Percentiles rank a stretch among this genome's conserved stretches.
Evolutionary conservation across 257 asterid genomes (phyloP).

Genomic region (Solanum lignicaule): DNA sequence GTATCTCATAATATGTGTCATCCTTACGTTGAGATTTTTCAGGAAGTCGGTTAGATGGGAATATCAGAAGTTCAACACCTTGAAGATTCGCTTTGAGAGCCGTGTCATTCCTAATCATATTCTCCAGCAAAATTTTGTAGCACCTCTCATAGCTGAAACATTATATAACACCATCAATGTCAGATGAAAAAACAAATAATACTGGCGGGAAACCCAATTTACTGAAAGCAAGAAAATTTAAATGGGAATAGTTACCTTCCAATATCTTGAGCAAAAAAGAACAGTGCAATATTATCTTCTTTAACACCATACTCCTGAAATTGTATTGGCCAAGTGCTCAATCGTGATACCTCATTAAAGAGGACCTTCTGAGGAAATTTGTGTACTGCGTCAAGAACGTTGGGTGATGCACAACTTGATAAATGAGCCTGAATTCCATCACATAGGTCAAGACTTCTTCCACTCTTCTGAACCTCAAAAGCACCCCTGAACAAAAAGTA

Average conservation of each 20-base stretch:
- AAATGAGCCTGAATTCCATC: slow-evolving; percentile 90
- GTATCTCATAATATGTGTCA: not conserved
- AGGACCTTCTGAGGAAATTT: slow-evolving; percentile 47
- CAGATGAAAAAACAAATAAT: slow-evolving; percentile 3
- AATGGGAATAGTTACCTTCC: slow-evolving; percentile 39
- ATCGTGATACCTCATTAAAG: slow-evolving; percentile 71
- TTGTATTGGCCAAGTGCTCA: slow-evolving; percentile 75
- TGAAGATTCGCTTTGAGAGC: slow-evolving; percentile 66
- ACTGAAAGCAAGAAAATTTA: slow-evolving; percentile 1
- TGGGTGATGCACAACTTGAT: slow-evolving; percentile 66
- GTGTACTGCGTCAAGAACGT: slow-evolving; percentile 46
- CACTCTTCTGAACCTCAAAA: slow-evolving; percentile 56
- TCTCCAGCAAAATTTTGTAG: slow-evolving; percentile 60
- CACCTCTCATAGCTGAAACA: slow-evolving; percentile 64
- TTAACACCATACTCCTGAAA: slow-evolving; percentile 75
- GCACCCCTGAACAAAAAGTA: slow-evolving; percentile 54
- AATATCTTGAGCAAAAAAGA: slow-evolving; percentile 74
- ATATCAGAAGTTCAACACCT: slow-evolving; percentile 82
- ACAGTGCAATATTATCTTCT: slow-evolving; percentile 72
- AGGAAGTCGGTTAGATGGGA: slow-evolving; percentile 83
- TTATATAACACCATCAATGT: slow-evolving; percentile 9
- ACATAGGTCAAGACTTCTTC: slow-evolving; percentile 30
- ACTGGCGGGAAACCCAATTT: not conserved
- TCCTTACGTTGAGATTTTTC: slow-evolving; percentile 66
- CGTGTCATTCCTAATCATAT: slow-evolving; percentile 75